These are phyloP conservation scores for Fusarium cicatricum DNA, from an alignment of 2,329 filamentous ascomycete species.

Conservation along the genomic window DNA sequence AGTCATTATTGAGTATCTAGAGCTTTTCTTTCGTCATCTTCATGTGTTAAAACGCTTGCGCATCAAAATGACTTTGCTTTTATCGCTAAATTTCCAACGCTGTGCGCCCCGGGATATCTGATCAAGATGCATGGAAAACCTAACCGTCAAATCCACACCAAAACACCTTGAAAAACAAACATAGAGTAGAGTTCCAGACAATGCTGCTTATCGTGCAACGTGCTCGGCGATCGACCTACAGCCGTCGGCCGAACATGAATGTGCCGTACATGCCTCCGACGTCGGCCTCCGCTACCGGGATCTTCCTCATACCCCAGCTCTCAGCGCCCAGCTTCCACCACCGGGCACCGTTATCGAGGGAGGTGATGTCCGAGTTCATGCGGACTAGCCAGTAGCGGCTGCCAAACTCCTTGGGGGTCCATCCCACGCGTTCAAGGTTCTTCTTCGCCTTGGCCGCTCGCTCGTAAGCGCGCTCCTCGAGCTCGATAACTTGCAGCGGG, in stretches of 20 bases:
- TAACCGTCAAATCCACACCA: constrained; percentile 14
- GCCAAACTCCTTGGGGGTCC: constrained; percentile 76
- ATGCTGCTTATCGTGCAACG: constrained; percentile 51
- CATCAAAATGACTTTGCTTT: constrained; percentile 43
- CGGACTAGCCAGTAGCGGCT: constrained; percentile 73
- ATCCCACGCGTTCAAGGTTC: constrained; percentile 69
- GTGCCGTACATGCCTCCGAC: constrained; percentile 92
- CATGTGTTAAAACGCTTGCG: constrained; percentile 35
- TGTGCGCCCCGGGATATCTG: constrained; percentile 40
- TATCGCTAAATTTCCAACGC: constrained; percentile 39
- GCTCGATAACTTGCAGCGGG: constrained; percentile 79
- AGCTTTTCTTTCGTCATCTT: constrained; percentile 34
- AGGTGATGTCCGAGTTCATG: constrained; percentile 48
- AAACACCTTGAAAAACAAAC: constrained; percentile 28
- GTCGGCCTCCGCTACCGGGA: constrained; percentile 90
- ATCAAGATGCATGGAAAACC: constrained; percentile 35
- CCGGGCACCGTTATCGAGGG: constrained; percentile 59
- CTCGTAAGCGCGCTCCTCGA: constrained; percentile 73
- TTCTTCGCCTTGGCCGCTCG: constrained; percentile 69
- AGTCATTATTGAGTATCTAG: constrained; percentile 37
- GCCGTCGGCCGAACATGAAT: constrained; percentile 69
- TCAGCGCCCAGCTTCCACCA: constrained; percentile 86
- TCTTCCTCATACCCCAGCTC: constrained; percentile 87
- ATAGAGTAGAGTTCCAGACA: constrained; percentile 38
- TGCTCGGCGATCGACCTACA: constrained; percentile 49